phyloP scores from a whole-genome alignment of 176 grass and related monocot species.

The Bothriochloa decipiens region DNA sequence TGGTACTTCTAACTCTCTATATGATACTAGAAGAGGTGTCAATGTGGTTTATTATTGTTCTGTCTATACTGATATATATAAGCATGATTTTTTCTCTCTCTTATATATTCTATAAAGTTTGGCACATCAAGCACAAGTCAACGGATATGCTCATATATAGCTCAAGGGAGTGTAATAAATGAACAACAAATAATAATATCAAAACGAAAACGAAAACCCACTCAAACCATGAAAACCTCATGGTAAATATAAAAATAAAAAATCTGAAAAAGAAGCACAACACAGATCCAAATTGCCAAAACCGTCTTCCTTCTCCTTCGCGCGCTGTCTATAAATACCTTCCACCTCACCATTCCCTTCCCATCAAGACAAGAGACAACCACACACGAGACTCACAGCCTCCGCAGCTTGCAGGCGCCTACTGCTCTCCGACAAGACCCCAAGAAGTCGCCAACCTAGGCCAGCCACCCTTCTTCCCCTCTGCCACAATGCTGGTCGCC shows the following conservation, averaged over 20 bases:
- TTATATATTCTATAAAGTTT: not conserved
- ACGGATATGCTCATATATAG: not conserved
- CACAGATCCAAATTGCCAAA: slow-evolving; percentile 10
- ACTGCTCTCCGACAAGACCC: not conserved
- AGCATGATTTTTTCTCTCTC: not conserved
- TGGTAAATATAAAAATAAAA: slow-evolving; percentile 4
- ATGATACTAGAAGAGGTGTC: not conserved
- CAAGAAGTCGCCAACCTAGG: not conserved
- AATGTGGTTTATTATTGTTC: not conserved
- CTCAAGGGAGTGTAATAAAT: not conserved
- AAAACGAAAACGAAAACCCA: not conserved
- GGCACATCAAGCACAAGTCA: not conserved
- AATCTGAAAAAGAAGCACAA: not conserved
- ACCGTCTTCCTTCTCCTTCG: slow-evolving; percentile 30
- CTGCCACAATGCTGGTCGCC: slow-evolving; percentile 46
- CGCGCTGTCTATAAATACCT: slow-evolving; percentile 51
- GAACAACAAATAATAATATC: not conserved
- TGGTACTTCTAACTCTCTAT: not conserved
- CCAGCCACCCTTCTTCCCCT: not conserved
- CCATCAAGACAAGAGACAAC: not conserved
- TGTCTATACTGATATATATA: not conserved
- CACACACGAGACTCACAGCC: slow-evolving; percentile 14
- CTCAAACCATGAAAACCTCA: not conserved
- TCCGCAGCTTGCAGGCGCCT: not conserved
- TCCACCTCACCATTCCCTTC: not conserved